Evolutionary conservation across 2,329 filamentous ascomycete species (phyloP).

Genomic region (Penicillium sp.): DNA sequence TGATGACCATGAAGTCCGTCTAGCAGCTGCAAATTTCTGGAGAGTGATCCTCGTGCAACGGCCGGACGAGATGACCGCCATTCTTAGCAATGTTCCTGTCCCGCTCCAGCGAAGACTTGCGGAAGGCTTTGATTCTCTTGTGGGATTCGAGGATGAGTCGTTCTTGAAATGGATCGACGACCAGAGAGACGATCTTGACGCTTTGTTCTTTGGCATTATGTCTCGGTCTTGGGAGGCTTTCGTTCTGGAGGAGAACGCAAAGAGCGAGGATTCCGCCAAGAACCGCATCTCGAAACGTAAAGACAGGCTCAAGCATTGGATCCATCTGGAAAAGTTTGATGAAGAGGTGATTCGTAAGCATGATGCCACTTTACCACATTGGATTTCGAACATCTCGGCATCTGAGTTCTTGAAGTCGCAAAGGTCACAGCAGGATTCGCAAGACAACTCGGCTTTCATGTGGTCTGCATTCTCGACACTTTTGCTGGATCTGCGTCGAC

Average conservation of each 20-base stretch:
- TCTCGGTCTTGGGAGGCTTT: slow-evolving; percentile 86
- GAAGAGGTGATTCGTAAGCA: slow-evolving; percentile 77
- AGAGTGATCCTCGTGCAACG: slow-evolving; percentile 93
- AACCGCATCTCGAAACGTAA: slow-evolving; percentile 70
- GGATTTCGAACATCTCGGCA: slow-evolving; percentile 93
- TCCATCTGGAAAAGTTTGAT: slow-evolving; percentile 62
- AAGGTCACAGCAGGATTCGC: slow-evolving; percentile 83
- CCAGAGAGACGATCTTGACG: slow-evolving; percentile 73
- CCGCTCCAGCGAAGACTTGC: slow-evolving; percentile 69
- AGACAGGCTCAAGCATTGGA: slow-evolving; percentile 80
- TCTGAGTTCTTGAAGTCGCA: slow-evolving; percentile 92
- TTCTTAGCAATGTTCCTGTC: slow-evolving; percentile 70
- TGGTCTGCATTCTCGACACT: slow-evolving; percentile 74
- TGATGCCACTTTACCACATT: slow-evolving; percentile 80
- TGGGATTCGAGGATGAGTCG: slow-evolving; percentile 82
- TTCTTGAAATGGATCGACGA: slow-evolving; percentile 88
- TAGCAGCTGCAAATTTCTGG: slow-evolving; percentile 79
- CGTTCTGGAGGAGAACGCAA: slow-evolving; percentile 75
- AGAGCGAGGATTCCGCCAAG: slow-evolving; percentile 72
- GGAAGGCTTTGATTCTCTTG: slow-evolving; percentile 76
- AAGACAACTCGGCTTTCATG: slow-evolving; percentile 81
- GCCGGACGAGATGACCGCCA: slow-evolving; percentile 71
- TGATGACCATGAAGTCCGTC: slow-evolving; percentile 62
- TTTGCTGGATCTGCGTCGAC: slow-evolving; percentile 72
- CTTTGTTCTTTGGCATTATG: slow-evolving; percentile 76